Evolutionary conservation across 306 rosid species (phyloP), one percentile per base, ranked within the genome.

Genomic region (Castanospermum australe): DNA sequence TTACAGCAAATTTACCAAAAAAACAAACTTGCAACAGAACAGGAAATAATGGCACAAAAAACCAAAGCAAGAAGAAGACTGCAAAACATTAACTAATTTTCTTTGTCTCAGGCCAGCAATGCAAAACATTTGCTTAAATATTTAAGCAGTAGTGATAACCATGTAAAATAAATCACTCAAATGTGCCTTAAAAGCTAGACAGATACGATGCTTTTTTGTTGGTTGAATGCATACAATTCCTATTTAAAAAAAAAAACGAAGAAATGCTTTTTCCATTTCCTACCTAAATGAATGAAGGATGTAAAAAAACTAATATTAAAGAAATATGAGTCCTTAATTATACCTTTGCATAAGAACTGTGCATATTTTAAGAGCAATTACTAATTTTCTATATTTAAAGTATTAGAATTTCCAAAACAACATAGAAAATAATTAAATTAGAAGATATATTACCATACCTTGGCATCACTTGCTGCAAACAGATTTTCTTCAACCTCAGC

Each of bases 381-480:
- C 47, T 60, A 22, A 57, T 59, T 33, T 24, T 45, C 57, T 14
- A 75, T 17, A 14, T 21, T 57, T n/a, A 59, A 66, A 21, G 33
- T 17, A 72, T 50, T 32, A 42, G 60, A 81, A 62, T 35, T 74
- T 13, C 56, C 38, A 73, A 59, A 77, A 42, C 9, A 85, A 39
- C 67, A 47, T 41, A 44, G 28, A 60, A 74, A 51, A 39, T 52
- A 67, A 67, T 18, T 76, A 9, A 84, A n/a, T n/a, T n/a, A n/a
- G n/a, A n/a, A 68, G 61, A 51, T 18, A 35, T 18, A 8, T 30
- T 28, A 57, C 44, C 60, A 71, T 86, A 95, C 97, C 97, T 95
- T 96, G 68, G 98, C 98, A 79, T 93, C 99, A 77, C 90, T 86
- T 62, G 89, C 85, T 7, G 94, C 89, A 74, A 93, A 89, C 57